Evolutionary conservation across 441 rosid species (phyloP), one percentile per base, ranked within the genome.

Genomic region (Corymbia calophylla): DNA sequence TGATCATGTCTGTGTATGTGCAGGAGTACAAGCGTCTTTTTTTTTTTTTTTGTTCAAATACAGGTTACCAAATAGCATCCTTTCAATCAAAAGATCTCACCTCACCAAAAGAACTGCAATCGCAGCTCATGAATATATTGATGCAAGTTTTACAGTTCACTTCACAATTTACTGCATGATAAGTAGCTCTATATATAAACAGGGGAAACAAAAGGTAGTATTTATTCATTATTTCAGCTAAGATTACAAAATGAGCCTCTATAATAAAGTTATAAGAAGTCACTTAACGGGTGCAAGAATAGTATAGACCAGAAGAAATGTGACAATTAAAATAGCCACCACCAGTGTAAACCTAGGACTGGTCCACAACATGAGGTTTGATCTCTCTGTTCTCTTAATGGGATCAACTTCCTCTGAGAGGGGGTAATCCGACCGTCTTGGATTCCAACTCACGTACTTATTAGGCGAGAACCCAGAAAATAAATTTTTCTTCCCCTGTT

Each of bases 401-500:
- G 99, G 99, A 94, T 97, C 99, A 2, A 96, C 95, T 91, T 97
- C 99, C 91, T 97, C 99, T 17, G 98, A 97, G 58, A 94, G 91
- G 1, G 98, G 98, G 92, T 93, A 96, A 86, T 96, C 91, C 29
- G 99, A 96, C 86, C 91, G 95, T 88, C 87, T 95, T 17, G 99
- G 99, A 88, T 97, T 97, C 99, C 99, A 96, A 31, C 92, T 96
- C 92, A 97, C 99, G 86, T 97, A 97, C 91, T 97, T 97, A 92
- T 95, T 73, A 0, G 95, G 94, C 13, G 94, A 94, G 91, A 97
- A 97, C 77, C 91, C 91, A 0, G 99, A 94, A 90, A 96, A 94
- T 53, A 96, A 55, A 23, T 95, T 90, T 87, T 95, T 97, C 91
- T 97, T 97, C 91, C 99, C 97, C 64, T 92, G 95, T 90, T 96